Evolutionary conservation across 1,139 yeast genomes (phyloP), one percentile per base, ranked within the genome.

Genomic region (Debaryomycetaceae sp.): DNA sequence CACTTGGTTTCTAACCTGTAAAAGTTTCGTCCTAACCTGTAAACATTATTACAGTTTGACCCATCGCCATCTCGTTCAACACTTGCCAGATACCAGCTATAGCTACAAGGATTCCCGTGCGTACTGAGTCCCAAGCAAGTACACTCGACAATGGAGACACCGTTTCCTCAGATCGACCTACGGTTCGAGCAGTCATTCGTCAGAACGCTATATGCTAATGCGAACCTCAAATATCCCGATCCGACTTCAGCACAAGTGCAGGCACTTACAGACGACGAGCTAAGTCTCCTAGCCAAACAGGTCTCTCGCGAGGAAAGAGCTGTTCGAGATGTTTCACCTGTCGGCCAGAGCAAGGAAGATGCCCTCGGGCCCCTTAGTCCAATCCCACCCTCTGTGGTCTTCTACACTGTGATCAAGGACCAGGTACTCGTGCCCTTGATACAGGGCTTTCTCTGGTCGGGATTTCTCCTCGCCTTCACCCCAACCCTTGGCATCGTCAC

Each of bases 361-460:
- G 26, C 26, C 7, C n/a, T n/a, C n/a, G 36, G 47, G 6, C 76
- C 74, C 7, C 50, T 63, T 14, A 57, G 59, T 7, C 61, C 63
- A 13, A 67, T 78, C 19, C 73, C 83, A 0, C 78, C 78, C 1
- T 53, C 59, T 2, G 64, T 76, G 0, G 75, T 81, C 6, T 48
- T 70, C 0, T 78, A 77, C 50, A 84, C 87, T 1, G 61, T 85
- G 0, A 36, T 82, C 7, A 76, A 76, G 45, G 91, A 84, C 52
- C 83, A 83, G 45, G 53, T 85, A 2, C 13, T 84, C n/a, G 75
- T 83, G 81, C 92, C 92, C 1, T 69, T 85, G 31, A 17, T 72
- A 14, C 77, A 70, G 46, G 76, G 77, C 5, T 65, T 73, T 42
- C 40, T 67, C 26, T 72, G 69, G 67, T 52, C 71, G 1, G 70